Conservation (phyloP, 768 basidiomycete genomes). For the Candolleomyces eurysporus region DNA sequence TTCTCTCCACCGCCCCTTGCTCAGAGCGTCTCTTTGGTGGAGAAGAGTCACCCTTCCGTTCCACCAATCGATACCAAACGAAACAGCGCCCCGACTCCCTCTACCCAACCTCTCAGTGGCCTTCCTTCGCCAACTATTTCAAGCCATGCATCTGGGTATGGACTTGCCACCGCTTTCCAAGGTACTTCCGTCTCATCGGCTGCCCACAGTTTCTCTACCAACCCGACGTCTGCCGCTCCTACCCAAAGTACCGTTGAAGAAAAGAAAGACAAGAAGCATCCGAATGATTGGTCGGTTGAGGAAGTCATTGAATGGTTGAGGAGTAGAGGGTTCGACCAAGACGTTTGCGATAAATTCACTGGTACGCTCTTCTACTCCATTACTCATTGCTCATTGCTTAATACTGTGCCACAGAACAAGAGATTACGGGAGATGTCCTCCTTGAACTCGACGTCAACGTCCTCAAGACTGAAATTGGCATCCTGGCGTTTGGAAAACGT, state of each 20-base stretch:
- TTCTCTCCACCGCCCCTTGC: slow-evolving; percentile 1
- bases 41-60: neutral
- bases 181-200: neutral
- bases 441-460: slow-evolving; percentile 90
- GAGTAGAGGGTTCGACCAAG: slow-evolving; percentile 79
- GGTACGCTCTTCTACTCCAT: slow-evolving; percentile 44
- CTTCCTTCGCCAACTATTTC: slow-evolving; percentile 6
- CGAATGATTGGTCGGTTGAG: slow-evolving; percentile 81
- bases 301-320: slow-evolving; percentile 90
- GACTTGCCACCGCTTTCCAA: slow-evolving; percentile 5
- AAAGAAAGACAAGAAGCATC: slow-evolving; percentile 39
- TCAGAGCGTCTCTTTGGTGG: neutral
- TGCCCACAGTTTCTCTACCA: slow-evolving; percentile 1
- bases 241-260: slow-evolving; percentile 14
- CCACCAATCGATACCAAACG: slow-evolving; percentile 7
- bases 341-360: slow-evolving; percentile 81
- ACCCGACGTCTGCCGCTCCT: slow-evolving; percentile 3
- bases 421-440: slow-evolving; percentile 96
- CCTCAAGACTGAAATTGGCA: slow-evolving; percentile 91
- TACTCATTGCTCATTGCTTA: neutral
- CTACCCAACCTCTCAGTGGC: slow-evolving; percentile 1
- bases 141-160: slow-evolving; percentile 6
- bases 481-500: slow-evolving; percentile 92
- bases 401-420: slow-evolving; percentile 68
- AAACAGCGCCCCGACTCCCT: slow-evolving; percentile 6